A percentile compares a stretch with the other conserved stretches of the same genome.
Conservation (phyloP, 495 filamentous ascomycete genomes). For the Jackrogersella multiformis region DNA sequence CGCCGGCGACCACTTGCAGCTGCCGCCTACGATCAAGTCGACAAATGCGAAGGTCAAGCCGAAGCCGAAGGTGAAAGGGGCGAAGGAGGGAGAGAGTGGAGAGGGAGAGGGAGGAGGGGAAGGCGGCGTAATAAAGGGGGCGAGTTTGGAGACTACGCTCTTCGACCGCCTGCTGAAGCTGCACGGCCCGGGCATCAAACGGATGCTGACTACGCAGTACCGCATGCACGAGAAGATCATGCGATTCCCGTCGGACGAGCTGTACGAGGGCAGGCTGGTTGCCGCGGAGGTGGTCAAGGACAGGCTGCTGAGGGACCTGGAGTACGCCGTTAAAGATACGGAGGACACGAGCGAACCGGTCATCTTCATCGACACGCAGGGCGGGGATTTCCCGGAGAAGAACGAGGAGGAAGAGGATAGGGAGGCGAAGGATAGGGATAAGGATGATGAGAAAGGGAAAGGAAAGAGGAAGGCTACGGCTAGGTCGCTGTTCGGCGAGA, state of each 20-base stretch:
- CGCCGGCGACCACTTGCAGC: constrained; percentile 92
- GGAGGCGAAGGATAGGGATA: constrained; percentile 19
- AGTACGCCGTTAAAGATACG: constrained; percentile 79
- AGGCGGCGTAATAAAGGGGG: constrained; percentile 50
- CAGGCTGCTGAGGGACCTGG: constrained; percentile 78
- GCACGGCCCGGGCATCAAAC: constrained; percentile 85
- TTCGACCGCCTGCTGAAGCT: constrained; percentile 88
- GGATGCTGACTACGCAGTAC: constrained; percentile 97
- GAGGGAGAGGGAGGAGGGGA: constrained; percentile 41
- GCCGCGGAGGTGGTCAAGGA: constrained; percentile 80
- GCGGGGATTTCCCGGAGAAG: constrained; percentile 79
- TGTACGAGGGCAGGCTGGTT: constrained; percentile 83
- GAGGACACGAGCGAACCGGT: constrained; percentile 90
- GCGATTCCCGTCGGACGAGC: constrained; percentile 87
- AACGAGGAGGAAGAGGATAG: constrained; percentile 43
- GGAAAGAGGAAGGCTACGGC: constrained; percentile 50
- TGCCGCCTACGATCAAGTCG: constrained; percentile 94
- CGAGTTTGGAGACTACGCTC: constrained; percentile 82
- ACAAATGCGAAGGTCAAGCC: constrained; percentile 62
- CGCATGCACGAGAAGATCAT: constrained; percentile 98
- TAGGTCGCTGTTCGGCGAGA: constrained; percentile 72
- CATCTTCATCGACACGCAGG: constrained; percentile 96
- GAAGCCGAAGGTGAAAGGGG: constrained; percentile 31
- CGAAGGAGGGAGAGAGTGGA: constrained; percentile 38
- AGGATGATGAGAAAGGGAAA: constrained; percentile 48